Evolutionary conservation across 2,329 filamentous ascomycete genomes (phyloP).

Genomic region (Penicillium oxalicum): DNA sequence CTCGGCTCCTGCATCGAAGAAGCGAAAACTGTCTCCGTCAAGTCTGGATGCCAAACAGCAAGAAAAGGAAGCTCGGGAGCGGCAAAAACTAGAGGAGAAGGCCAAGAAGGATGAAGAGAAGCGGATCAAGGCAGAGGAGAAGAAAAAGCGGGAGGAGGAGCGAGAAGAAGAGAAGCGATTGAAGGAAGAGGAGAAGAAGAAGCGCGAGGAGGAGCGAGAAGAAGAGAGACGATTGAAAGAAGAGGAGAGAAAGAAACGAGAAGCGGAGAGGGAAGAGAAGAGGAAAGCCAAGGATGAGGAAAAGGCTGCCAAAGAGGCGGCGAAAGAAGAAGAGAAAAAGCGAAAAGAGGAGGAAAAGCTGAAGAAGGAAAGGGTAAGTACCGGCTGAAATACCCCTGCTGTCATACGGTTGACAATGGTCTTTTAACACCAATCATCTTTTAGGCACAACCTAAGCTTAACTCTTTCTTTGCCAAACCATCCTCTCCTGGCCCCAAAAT

Average conservation of each 20-base stretch:
- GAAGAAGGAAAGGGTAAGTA: conserved; percentile 43
- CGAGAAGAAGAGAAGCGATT: conserved; percentile 24
- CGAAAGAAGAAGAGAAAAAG: conserved; percentile 41
- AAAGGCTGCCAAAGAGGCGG: conserved; percentile 38
- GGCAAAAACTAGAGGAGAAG: conserved; percentile 29
- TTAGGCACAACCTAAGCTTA: conserved; percentile 48
- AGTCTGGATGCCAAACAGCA: conserved; percentile 31
- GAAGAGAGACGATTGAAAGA: conserved; percentile 42
- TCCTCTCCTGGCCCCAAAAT: conserved; percentile 21
- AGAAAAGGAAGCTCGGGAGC: conserved; percentile 27
- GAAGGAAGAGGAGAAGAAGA: conserved; percentile 25
- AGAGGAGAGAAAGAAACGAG: conserved; percentile 43
- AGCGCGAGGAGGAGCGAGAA: conserved; percentile 21
- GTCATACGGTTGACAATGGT: background rate
- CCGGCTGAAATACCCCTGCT: conserved; percentile 1
- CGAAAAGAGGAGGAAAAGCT: conserved; percentile 45
- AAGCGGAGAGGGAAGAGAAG: conserved; percentile 44
- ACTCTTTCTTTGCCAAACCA: conserved; percentile 46
- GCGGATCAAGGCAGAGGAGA: conserved; percentile 21
- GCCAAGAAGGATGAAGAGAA: conserved; percentile 32
- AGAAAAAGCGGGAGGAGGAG: conserved; percentile 24
- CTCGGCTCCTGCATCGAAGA: conserved; percentile 20
- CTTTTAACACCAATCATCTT: conserved; percentile 11
- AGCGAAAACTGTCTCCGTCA: conserved; percentile 22
- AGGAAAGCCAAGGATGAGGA: conserved; percentile 41